Evolutionary conservation across 2,329 filamentous ascomycete genomes (phyloP), one percentile per base, ranked within the genome.

Genomic region (Leptoxyphium fumago): DNA sequence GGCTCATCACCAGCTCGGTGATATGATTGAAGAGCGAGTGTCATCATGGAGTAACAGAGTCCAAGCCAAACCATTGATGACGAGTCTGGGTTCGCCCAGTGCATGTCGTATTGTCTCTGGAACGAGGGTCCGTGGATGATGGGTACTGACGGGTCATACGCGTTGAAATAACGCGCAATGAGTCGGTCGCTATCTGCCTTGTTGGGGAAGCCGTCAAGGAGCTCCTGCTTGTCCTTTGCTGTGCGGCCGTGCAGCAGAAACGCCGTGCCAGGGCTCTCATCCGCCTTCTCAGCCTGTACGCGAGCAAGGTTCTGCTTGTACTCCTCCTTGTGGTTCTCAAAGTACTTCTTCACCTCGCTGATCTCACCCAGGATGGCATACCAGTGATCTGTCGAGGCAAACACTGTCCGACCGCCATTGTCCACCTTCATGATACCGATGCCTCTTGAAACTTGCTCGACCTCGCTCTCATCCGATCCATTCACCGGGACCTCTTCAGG

Each of bases 341-440:
- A 96, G 65, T 91, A 95, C 53, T 82, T 88, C 59, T 89, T 94
- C 21, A 98, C 89, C 66, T 98, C 91, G 9, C 84, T 73, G 50
- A 98, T 91, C 74, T 82, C 69, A 42, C 67, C 66, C 21, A 72
- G 49, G 40, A 72, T 71, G 6, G 69, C 67, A 49, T 69, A 71
- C 69, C 69, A 72, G 55, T 72, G 69, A 43, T 68, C 67, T 47
- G 72, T 69, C 0, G 69, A 71, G 10, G 67, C 68, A 47, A 69
- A 72, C 2, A 71, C 54, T 4, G 66, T 61, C 41, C 63, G 63
- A 26, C 21, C 21, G 44, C 68, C 68, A 46, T 69, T 68, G 52
- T 71, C 64, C 46, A 72, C 62, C 50, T 72, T 72, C 69, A 72
- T 72, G 40, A 72, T 64, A 21, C 69, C 69, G 45, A 72, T 68